Conservation (phyloP, 257 asterid genomes). For the Jacaranda mimosifolia region DNA sequence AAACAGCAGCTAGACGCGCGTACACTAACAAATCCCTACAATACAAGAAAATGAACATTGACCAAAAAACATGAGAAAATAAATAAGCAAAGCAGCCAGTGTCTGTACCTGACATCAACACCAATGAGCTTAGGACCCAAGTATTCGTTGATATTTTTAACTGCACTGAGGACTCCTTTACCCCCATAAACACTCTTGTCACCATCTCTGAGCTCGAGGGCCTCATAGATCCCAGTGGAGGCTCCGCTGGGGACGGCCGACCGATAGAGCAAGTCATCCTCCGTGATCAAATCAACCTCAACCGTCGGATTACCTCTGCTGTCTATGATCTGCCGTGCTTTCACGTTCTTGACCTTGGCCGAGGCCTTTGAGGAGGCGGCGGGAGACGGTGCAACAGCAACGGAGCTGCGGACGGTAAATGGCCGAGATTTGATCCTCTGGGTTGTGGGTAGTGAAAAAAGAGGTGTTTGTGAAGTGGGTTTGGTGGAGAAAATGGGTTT, state of each 20-base stretch:
- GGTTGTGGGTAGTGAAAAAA: constrained; percentile 48
- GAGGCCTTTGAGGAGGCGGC: constrained; percentile 46
- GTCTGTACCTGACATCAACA: constrained; percentile 84
- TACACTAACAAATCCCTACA: not conserved
- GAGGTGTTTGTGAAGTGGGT: constrained; percentile 52
- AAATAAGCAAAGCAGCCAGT: not conserved
- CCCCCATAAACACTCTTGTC: constrained; percentile 89
- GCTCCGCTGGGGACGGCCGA: constrained; percentile 99
- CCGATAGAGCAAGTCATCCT: constrained; percentile 71
- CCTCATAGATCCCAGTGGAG: constrained; percentile 98
- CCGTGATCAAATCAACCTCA: constrained; percentile 94
- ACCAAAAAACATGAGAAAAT: not conserved
- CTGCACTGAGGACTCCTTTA: constrained; percentile 92
- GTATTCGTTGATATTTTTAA: constrained; percentile 68
- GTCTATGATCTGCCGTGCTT: constrained; percentile 96
- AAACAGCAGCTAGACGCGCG: no score
- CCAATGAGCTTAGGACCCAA: constrained; percentile 93
- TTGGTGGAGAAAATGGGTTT: constrained; percentile 71
- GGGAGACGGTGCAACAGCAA: constrained; percentile 56
- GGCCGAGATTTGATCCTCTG: constrained; percentile 50
- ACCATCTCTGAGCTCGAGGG: constrained; percentile 94
- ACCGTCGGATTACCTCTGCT: constrained; percentile 99
- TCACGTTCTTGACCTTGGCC: constrained; percentile 65
- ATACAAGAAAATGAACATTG: not conserved
- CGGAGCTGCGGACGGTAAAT: constrained; percentile 64